Evolutionary conservation across 2,329 filamentous ascomycete species (phyloP), one percentile per base, ranked within the genome.

Genomic region (Myriosclerotinia curreyana): DNA sequence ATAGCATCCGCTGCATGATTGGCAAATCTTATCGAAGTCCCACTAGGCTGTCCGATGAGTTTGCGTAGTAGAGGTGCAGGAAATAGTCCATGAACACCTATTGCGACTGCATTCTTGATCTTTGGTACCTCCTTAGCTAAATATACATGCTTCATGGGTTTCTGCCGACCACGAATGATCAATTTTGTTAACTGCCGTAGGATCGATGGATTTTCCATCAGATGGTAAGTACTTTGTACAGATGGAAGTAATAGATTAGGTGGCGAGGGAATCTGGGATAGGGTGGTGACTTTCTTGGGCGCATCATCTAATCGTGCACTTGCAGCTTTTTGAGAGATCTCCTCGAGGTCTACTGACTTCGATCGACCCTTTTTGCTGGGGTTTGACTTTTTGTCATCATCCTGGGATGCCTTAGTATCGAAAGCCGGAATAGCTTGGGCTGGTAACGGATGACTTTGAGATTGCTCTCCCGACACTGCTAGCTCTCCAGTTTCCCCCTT

Each of bases 51-150:
- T 0, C 95, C 95, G 20, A 98, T 88, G 70, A 99, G 90, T 25
- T 89, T 90, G n/a, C 95, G 88, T 44, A 99, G 82, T 50, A 96
- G 85, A 0, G 89, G 86, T 0, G 92, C 92, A 0, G 95, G 95
- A 69, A 98, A 97, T 66, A 96, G 89, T 0, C 95, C 95, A 75
- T 99, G 95, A 1, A 99, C 86, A 48, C 95, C 95, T 69, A 99
- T 96, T 1, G 93, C 92, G 6, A 99, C 82, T 15, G 95, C 95
- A 69, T 89, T 95, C 72, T 86, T 91, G 54, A 98, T 86, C 68
- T 84, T 89, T 0, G 86, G 89, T 0, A 85, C 81, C 9, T 90
- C 85, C 52, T 86, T 86, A 8, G 86, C 78, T 40, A 91, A 83
- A 69, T 86, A 88, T 6, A 97, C 86, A 74, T 97, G 90, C 58